These are phyloP conservation scores for Fusarium albidum DNA, from an alignment of 2,329 filamentous ascomycete genomes.

Conservation along the genomic window DNA sequence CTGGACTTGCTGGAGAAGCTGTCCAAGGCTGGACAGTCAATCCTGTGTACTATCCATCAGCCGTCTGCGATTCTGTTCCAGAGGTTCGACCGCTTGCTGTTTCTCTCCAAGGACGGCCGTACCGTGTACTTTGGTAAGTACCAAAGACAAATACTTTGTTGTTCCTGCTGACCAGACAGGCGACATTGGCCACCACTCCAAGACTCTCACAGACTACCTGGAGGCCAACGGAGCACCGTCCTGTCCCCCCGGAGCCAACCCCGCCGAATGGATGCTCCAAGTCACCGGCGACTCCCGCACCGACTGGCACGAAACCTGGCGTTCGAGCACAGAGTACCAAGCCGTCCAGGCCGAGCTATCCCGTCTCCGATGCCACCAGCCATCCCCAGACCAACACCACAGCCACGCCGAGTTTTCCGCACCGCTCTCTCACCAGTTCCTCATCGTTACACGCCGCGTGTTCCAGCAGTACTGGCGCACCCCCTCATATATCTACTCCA, in stretches of 20 bases:
- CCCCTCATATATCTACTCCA: background rate
- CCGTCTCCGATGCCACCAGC: too few species aligned
- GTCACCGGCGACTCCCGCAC: background rate
- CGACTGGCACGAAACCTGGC: too few species aligned
- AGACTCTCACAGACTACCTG: background rate
- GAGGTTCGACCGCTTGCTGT: too few species aligned
- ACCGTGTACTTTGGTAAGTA: background rate
- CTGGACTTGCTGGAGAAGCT: background rate
- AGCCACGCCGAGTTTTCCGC: background rate
- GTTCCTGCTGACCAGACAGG: background rate
- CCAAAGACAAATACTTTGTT: too few species aligned
- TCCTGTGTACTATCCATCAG: background rate
- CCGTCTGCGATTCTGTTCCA: background rate
- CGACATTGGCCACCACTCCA: background rate
- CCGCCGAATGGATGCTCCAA: background rate
- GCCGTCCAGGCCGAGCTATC: too few species aligned
- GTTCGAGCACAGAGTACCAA: too few species aligned
- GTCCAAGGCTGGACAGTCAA: background rate
- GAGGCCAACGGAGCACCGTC: background rate
- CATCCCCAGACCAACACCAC: too few species aligned
- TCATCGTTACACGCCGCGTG: background rate
- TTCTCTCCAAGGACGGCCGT: too few species aligned
- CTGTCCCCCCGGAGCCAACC: background rate
- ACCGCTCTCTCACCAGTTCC: background rate
- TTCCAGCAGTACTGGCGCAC: background rate